Base-by-base conservation (phyloP, 202 grass and related monocot species). In the Schoenoplectus tabernaemontani region DNA sequence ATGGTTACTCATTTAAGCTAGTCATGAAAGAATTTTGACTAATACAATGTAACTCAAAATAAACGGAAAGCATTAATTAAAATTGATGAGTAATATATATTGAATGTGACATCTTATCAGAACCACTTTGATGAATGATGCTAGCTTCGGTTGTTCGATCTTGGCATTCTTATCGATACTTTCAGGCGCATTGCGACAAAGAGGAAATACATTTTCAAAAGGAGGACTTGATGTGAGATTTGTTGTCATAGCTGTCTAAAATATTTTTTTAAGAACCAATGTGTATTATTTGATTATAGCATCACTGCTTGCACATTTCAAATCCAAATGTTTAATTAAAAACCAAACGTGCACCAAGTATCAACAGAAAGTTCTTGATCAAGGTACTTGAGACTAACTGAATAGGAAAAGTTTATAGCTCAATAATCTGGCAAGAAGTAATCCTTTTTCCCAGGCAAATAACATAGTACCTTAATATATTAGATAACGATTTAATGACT, bases 1-100 rank as follows among this genome's bases (percentile, higher is more conserved):
- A 34, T 64, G 16, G 39, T 64, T 44, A 80, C 77, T 79, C 77
- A 79, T 79, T 71, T 44, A 2, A 65, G 17, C 2, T 59, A 79
- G 41, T 63, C 38, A 26, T 53, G 12, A 19, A 38, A 39, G 51
- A 43, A 64, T 62, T 80, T 62, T 3, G 22, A 23, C 57, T 23
- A 46, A 30, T 62, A 62, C 22, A 58, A 34, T 64, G 57, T 48
- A 64, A 46, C 58, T 44, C 23, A 79, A 8, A n/a, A 79, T 22
- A 50, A 64, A 43, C 37, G 12, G 41, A 50, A 64, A 64, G 16
- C n/a, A 64, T 30, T 59, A 79, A 34, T 56, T 56, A 19, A 56
- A 56, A 16, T 56, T 56, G 16, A 80, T 63, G 48, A 32, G 48
- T 41, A 22, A 43, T n/a, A n/a, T n/a, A n/a, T n/a, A 63, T 43